Evolutionary conservation across 2,329 filamentous ascomycete species (phyloP), one percentile per base, ranked within the genome.

Genomic region (Alternaria sp.): DNA sequence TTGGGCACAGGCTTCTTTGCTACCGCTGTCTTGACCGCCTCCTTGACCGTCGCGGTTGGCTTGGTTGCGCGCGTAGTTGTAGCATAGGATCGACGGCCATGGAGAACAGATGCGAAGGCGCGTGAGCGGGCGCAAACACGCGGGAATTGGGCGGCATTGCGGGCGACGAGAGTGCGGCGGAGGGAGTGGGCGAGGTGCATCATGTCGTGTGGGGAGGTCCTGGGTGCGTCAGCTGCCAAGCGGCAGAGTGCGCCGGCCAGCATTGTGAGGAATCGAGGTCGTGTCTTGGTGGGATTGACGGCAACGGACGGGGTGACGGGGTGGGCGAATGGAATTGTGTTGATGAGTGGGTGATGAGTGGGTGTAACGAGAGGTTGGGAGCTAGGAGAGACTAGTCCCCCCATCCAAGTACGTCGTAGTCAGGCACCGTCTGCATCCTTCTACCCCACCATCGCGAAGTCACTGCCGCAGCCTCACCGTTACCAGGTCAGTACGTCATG

Each of bases 191-290:
- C 68, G 56, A 76, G 68, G 62, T 74, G 74, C 48, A 74, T 63
- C 56, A 77, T 70, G 67, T 75, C 63, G 71, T 72, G 74, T 66
- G 75, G 65, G 58, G 70, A 65, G 71, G 69, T 70, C 68, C 68
- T 75, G 66, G 74, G 70, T 44, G 69, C 66, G 56, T 74, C 70
- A 34, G 68, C 70, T 58, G 74, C 71, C 66, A 77, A 65, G 68
- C 74, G 76, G 60, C 67, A 69, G 66, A 78, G 70, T 55, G 71
- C 61, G 64, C 72, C 66, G 60, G 72, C 71, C 60, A 78, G 68
- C 76, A 78, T 78, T 23, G 67, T 52, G 61, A 53, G 21, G 51
- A 59, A 54, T 52, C 41, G 37, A 31, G 6, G 40, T 26, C 54
- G 42, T 51, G 39, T 33, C 14, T 9, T 28, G 49, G 46, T 42